Evolutionary conservation across 257 asterid species (phyloP).

Genomic region (Gentiana straminea): DNA sequence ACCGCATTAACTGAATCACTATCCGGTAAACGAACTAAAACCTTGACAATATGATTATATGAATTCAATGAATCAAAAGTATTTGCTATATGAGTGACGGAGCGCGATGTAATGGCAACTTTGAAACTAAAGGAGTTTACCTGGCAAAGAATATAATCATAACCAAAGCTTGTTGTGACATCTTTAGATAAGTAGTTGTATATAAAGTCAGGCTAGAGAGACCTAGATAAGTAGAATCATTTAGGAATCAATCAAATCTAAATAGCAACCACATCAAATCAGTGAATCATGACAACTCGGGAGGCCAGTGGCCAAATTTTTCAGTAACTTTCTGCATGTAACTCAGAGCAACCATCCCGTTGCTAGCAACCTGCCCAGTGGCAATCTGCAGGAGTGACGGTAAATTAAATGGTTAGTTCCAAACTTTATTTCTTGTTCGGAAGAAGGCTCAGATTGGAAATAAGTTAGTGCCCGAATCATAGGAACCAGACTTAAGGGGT

Average conservation of each 20-base stretch:
- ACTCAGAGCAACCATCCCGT: slow-evolving; percentile 77
- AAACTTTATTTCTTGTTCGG: too few species aligned
- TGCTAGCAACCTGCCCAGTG: slow-evolving; percentile 90
- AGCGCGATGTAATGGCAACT: too few species aligned
- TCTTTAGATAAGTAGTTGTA: slow-evolving; percentile 80
- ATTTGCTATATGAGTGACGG: too few species aligned
- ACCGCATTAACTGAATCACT: too few species aligned
- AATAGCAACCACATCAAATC: not conserved
- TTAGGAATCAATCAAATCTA: not conserved
- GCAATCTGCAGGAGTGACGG: slow-evolving; percentile 45
- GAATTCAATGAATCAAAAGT: too few species aligned
- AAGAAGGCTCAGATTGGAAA: too few species aligned
- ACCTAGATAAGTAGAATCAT: slow-evolving; percentile 33
- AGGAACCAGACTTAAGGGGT: too few species aligned
- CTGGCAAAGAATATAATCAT: slow-evolving; percentile 87
- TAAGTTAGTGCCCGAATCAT: too few species aligned
- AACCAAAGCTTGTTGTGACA: slow-evolving; percentile 83
- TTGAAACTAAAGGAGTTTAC: too few species aligned
- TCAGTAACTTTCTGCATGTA: slow-evolving; percentile 90
- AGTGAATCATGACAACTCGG: not conserved
- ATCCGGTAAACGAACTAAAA: too few species aligned
- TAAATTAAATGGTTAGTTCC: too few species aligned
- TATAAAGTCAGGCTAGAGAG: slow-evolving; percentile 87
- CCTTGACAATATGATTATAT: too few species aligned
- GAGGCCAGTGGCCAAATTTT: slow-evolving; percentile 31